These are phyloP conservation scores for Nectriaceae sp. DNA, from an alignment of 2,329 filamentous ascomycete species.

Conservation along the genomic window DNA sequence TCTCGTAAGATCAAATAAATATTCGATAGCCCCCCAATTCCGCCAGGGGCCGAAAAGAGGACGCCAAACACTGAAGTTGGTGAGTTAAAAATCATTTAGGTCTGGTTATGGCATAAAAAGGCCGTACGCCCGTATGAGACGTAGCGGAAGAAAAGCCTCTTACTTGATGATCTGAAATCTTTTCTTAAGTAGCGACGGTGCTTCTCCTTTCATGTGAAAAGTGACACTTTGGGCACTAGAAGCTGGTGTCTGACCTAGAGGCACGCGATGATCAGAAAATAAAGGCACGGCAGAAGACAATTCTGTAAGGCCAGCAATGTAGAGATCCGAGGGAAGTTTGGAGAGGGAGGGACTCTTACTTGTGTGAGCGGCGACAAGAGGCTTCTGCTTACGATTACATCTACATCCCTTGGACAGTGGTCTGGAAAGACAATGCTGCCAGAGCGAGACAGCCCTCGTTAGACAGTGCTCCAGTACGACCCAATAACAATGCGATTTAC, in stretches of 20 bases:
- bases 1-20: no score
- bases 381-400: not conserved
- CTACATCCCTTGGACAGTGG: not conserved
- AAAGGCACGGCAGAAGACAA: not conserved
- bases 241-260: not conserved
- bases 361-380: not conserved
- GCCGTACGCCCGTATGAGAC: not conserved
- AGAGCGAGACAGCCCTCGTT: not conserved
- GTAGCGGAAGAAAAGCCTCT: no score
- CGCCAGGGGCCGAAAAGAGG: not conserved
- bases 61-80: not conserved
- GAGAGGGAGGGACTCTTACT: not conserved
- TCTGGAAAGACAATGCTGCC: not conserved
- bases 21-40: no score
- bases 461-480: not conserved
- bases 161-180: not conserved
- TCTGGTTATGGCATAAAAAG: not conserved
- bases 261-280: not conserved
- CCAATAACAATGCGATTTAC: not conserved
- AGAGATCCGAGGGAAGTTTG: no score
- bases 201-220: not conserved
- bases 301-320: no score
- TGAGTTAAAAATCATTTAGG: not conserved
- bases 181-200: not conserved
- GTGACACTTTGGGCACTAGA: not conserved